These are phyloP conservation scores for Hericium alpestre DNA, from an alignment of 768 basidiomycete species.

Conservation along the genomic window DNA sequence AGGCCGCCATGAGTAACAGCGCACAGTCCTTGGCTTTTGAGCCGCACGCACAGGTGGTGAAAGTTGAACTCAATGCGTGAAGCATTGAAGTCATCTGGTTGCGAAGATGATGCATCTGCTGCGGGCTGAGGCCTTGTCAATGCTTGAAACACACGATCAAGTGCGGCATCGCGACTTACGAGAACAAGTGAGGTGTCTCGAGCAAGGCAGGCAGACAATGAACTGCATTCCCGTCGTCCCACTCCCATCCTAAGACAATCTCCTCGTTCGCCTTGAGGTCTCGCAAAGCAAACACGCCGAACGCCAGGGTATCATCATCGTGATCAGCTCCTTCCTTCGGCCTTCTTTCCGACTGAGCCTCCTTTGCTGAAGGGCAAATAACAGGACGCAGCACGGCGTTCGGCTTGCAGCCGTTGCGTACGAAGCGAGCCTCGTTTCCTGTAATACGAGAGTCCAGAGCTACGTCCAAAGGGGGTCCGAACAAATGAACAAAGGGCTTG, in stretches of 20 bases:
- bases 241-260: slow-evolving; percentile 88
- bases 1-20: slow-evolving; percentile 50
- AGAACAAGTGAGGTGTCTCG: slow-evolving; percentile 42
- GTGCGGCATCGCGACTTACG: slow-evolving; percentile 31
- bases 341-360: slow-evolving; percentile 12
- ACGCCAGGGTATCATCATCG: slow-evolving; percentile 38
- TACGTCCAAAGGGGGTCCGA: slow-evolving; percentile 68
- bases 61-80: slow-evolving; percentile 57
- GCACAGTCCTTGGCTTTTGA: slow-evolving; percentile 52
- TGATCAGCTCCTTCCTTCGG: slow-evolving; percentile 6
- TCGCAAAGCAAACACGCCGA: slow-evolving; percentile 71
- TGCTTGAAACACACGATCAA: not conserved
- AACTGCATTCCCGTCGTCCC: slow-evolving; percentile 86
- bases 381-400: slow-evolving; percentile 37
- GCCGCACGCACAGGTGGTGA: slow-evolving; percentile 69
- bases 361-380: slow-evolving; percentile 22
- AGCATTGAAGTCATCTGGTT: slow-evolving; percentile 61
- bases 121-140: slow-evolving; percentile 25
- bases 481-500: slow-evolving; percentile 71
- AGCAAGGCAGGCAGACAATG: slow-evolving; percentile 67
- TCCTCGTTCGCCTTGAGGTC: slow-evolving; percentile 76
- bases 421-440: slow-evolving; percentile 55
- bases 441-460: slow-evolving; percentile 71
- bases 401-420: slow-evolving; percentile 46
- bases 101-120: slow-evolving; percentile 42